Evolutionary conservation across 2,329 filamentous ascomycete species (phyloP), one percentile per base, ranked within the genome.

Genomic region (Fusarium torreyae): DNA sequence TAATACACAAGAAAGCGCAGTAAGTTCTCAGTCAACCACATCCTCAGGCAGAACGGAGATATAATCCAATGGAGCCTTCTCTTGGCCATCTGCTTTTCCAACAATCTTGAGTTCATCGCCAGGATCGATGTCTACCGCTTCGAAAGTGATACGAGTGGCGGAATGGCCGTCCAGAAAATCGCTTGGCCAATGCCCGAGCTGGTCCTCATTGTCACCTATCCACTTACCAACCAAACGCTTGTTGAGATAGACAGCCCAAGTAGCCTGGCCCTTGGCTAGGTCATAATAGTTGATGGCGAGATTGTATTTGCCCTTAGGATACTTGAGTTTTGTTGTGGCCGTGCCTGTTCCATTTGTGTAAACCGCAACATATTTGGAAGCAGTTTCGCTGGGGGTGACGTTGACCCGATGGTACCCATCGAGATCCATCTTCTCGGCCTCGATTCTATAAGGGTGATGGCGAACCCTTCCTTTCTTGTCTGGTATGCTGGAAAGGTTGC

Each of bases 211-310:
- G 66, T 92, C 82, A 0, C 89, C 89, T 24, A 79, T 76, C 90
- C 90, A 92, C 13, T 76, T 69, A 0, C 88, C 89, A 2, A 92
- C 69, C 8, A 82, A 74, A 14, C 77, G 72, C 31, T 86, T 82
- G 63, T 87, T 87, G 6, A 92, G 71, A 50, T 79, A 86, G 2
- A 91, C 66, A 61, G 85, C 79, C 75, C 85, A 92, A 3, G 81
- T 79, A 4, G 90, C 82, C 57, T 81, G 82, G 1, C 90, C 90
- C n/a, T 83, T 84, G 28, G 83, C 82, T 9, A 90, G 61, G 71
- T 93, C 89, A 68, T 85, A 92, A 73, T 92, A 92, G 63, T 90
- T 91, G 9, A 92, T 83, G 0, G 86, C 89, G 4, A 93, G 63
- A 68, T 91, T 85, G 66, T 92, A 93, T 7, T 71, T 84, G 0